Base-by-base conservation (phyloP, 352 stramenopile genomes). In the Phytophthora meadii region DNA sequence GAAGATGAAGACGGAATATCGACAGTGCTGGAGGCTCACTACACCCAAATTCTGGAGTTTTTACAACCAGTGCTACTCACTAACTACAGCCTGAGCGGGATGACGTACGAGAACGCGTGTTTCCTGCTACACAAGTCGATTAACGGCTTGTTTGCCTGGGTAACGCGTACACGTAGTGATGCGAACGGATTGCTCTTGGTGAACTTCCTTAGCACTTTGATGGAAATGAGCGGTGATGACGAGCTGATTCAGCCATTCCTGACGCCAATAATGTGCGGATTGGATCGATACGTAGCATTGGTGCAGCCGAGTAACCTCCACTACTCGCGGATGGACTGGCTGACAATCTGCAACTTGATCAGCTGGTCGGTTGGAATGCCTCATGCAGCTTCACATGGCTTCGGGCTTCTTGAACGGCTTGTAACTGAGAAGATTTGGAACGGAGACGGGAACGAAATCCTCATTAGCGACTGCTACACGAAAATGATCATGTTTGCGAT, bases 401-500 rank as follows among this genome's bases (percentile, higher is more conserved):
- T 93, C 46, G 70, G 71, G 24, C 70, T 93, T 6, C 51, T 93
- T n/a, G 79, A 91, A 24, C 77, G 76, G 2, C 73, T 93, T 5
- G 81, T 93, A 27, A 70, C 57, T 4, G 67, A 75, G 37, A 72
- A 82, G 36, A 76, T 90, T 9, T 92, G 84, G 84, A 77, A 72
- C 36, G 56, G 61, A 17, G 69, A 79, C 2, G 81, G 74, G 2
- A 81, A 84, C 32, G 75, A 79, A 15, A 79, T 88, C 40, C 74
- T 86, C 4, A 60, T 89, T 19, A 87, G 74, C 55, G 80, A 89
- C 51, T 81, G 77, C 45, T 92, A 86, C 53, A 87, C 78, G 19
- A 86, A 84, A 61, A 78, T 79, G 58, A 72, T 90, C 15, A 70
- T 89, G 65, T 90, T 90, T 19, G 82, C 82, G 0, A 76, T 90